These are phyloP conservation scores for Aotearoamyces nothofagi DNA, from an alignment of 2,329 filamentous ascomycete species.

Conservation along the genomic window DNA sequence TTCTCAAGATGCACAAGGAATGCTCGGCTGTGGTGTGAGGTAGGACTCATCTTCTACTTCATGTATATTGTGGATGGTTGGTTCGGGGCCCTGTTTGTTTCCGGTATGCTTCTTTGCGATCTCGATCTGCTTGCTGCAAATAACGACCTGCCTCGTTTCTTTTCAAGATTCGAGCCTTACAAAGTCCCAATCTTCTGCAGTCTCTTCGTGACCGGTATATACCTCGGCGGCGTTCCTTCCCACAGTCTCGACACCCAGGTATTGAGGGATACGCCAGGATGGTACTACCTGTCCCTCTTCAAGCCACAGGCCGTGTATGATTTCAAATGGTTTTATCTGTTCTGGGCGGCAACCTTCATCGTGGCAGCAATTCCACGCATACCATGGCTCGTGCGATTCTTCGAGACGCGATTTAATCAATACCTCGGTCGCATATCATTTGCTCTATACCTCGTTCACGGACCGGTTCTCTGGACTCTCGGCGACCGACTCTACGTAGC, in stretches of 20 bases:
- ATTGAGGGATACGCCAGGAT: conserved; percentile 36
- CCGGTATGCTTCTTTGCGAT: conserved; percentile 47
- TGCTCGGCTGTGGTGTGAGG: conserved; percentile 36
- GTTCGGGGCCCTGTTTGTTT: conserved; percentile 42
- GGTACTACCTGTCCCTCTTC: conserved; percentile 26
- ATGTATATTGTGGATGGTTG: conserved; percentile 52
- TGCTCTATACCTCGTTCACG: conserved; percentile 48
- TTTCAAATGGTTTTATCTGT: conserved; percentile 54
- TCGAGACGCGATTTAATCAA: conserved; percentile 41
- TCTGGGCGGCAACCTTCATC: conserved; percentile 40
- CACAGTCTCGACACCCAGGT: conserved; percentile 29
- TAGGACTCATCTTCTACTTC: conserved; percentile 44
- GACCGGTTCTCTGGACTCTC: conserved; percentile 40
- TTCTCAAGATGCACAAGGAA: conserved; percentile 38
- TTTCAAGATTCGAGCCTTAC: conserved; percentile 29
- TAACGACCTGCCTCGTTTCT: conserved; percentile 32
- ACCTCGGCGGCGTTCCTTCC: conserved; percentile 45
- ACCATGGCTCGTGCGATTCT: conserved; percentile 39
- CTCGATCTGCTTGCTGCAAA: conserved; percentile 37
- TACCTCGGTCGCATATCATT: conserved; percentile 49
- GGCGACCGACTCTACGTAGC: conserved; percentile 50
- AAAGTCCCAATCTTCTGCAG: conserved; percentile 36
- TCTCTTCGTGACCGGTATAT: conserved; percentile 35
- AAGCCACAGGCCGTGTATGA: conserved; percentile 52
- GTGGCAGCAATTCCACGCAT: conserved; percentile 42